phyloP scores from a whole-genome alignment of 1,284 basidiomycete species.

The Heterobasidion irregulare region DNA sequence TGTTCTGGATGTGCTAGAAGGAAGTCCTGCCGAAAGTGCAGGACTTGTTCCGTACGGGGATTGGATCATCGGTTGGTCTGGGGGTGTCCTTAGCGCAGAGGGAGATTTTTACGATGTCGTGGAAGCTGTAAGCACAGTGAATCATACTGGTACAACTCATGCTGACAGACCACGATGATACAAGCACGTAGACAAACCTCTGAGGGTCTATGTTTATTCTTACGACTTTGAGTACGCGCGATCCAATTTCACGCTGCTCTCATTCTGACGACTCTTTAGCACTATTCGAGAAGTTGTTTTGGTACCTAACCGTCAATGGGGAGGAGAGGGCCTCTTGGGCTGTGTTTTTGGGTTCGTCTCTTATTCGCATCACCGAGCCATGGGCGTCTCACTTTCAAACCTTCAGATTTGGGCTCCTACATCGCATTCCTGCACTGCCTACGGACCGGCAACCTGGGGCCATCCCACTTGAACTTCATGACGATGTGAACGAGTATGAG shows the following conservation, averaged over 20 bases:
- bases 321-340: slow-evolving; percentile 87
- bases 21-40: slow-evolving; percentile 88
- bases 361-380: not conserved
- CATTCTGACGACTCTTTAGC: slow-evolving; percentile 31
- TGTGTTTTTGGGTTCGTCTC: slow-evolving; percentile 83
- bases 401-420: slow-evolving; percentile 70
- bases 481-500: slow-evolving; percentile 38
- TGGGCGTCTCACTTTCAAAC: not conserved
- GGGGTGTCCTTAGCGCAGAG: slow-evolving; percentile 87
- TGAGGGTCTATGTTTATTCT: slow-evolving; percentile 94
- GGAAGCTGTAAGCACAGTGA: slow-evolving; percentile 59
- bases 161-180: too few relatives aligned
- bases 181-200: slow-evolving; percentile 87
- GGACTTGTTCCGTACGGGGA: slow-evolving; percentile 85
- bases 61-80: slow-evolving; percentile 92
- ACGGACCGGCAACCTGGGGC: slow-evolving; percentile 44
- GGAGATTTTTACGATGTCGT: slow-evolving; percentile 96
- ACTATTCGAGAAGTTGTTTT: slow-evolving; percentile 87
- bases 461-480: slow-evolving; percentile 39
- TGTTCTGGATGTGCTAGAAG: slow-evolving; percentile 93
- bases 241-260: slow-evolving; percentile 6
- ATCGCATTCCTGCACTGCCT: slow-evolving; percentile 76
- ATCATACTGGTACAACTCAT: not conserved
- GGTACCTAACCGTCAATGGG: slow-evolving; percentile 94
- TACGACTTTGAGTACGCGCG: slow-evolving; percentile 90